Conservation (phyloP, 768 basidiomycete genomes). For the Tubosaeta sp. region DNA sequence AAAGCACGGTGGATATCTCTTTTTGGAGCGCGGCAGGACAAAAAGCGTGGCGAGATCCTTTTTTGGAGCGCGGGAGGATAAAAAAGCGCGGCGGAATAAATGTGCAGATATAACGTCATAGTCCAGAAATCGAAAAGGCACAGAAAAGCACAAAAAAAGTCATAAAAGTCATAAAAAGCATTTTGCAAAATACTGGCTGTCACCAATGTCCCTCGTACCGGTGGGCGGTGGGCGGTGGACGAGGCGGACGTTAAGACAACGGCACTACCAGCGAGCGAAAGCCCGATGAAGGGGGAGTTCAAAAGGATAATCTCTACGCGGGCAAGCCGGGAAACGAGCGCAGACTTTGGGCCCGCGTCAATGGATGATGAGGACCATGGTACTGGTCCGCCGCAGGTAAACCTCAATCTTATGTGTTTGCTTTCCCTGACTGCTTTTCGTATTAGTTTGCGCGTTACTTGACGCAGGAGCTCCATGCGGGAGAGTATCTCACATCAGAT, state of each 20-base stretch:
- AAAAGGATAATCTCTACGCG: constrained; percentile 42
- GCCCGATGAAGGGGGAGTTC: constrained; percentile 51
- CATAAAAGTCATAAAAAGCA: too few relatives aligned
- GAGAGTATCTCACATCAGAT: constrained; percentile 52
- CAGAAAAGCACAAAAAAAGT: too few relatives aligned
- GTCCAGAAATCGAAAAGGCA: too few relatives aligned
- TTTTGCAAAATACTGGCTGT: too few relatives aligned
- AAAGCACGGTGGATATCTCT: too few relatives aligned
- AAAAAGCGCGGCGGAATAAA: too few relatives aligned
- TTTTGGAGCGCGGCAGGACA: too few relatives aligned
- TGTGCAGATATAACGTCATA: too few relatives aligned
- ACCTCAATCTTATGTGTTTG: constrained; percentile 8
- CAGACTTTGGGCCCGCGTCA: constrained; percentile 59
- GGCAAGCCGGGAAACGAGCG: constrained; percentile 47
- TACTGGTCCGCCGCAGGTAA: constrained; percentile 43
- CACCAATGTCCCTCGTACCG: constrained; percentile 27
- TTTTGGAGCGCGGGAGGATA: too few relatives aligned
- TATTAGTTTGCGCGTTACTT: constrained; percentile 76
- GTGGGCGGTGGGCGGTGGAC: constrained; percentile 64
- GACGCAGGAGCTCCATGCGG: constrained; percentile 64
- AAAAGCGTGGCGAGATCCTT: too few relatives aligned
- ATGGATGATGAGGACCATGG: constrained; percentile 45
- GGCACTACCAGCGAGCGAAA: constrained; percentile 17
- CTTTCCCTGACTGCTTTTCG: neutral
- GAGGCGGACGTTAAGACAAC: constrained; percentile 45